phyloP scores from a whole-genome alignment of 2,329 filamentous ascomycete species.

The Ustulina deusta region DNA sequence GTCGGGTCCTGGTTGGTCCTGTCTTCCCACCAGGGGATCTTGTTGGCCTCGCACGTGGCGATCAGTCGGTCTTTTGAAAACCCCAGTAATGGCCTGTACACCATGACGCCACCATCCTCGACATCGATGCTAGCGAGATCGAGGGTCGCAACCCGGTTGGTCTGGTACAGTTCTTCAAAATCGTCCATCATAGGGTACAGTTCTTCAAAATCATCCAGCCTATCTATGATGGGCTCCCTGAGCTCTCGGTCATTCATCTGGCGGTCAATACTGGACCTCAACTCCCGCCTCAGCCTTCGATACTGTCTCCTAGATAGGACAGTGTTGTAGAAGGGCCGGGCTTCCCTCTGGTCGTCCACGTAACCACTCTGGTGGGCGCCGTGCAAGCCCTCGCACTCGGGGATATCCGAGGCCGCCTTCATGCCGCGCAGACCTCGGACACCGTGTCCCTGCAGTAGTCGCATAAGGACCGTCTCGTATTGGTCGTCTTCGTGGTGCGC shows the following conservation, averaged over 20 bases:
- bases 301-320: conserved; percentile 44
- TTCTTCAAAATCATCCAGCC: conserved; percentile 40
- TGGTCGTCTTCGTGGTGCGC: conserved; percentile 93
- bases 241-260: conserved; percentile 40
- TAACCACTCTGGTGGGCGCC: conserved; percentile 76
- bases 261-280: conserved; percentile 44
- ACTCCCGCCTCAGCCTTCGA: conserved; percentile 42
- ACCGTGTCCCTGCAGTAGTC: conserved; percentile 75
- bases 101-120: conserved; percentile 74
- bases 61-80: conserved; percentile 81
- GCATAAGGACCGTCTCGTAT: conserved; percentile 88
- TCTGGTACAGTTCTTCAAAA: conserved; percentile 40
- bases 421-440: conserved; percentile 82
- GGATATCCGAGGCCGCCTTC: conserved; percentile 73
- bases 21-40: conserved; percentile 84
- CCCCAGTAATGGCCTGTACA: conserved; percentile 76
- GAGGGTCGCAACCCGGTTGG: conserved; percentile 31
- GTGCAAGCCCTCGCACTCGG: conserved; percentile 82
- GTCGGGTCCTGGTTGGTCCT: conserved; percentile 82
- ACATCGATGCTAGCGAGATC: conserved; percentile 50
- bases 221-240: conserved; percentile 24
- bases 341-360: conserved; percentile 58
- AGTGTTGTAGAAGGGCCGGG: conserved; percentile 55
- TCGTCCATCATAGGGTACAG: conserved; percentile 44
- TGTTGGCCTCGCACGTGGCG: conserved; percentile 76